Conservation (phyloP, 75 land plant species). For the Sequoia sempervirens region DNA sequence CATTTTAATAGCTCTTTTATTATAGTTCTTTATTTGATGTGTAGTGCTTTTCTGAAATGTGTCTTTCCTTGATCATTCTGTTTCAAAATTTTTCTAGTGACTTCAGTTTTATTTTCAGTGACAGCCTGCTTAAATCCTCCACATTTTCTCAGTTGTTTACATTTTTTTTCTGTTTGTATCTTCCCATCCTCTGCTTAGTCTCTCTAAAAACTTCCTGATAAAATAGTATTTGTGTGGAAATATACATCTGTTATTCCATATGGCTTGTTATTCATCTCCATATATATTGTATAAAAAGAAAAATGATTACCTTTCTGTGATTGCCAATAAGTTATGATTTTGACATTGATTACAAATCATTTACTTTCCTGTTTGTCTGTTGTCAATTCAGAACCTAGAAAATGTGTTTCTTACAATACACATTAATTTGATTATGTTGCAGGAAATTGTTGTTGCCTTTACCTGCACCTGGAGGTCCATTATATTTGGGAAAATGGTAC, state of each 20-base stretch:
- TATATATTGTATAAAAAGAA: background rate
- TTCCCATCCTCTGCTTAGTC: background rate
- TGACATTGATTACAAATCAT: background rate
- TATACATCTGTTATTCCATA: background rate
- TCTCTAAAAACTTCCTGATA: background rate
- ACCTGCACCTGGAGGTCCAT: slow-evolving; percentile 71
- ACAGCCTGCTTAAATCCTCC: background rate
- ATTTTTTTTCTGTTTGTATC: background rate
- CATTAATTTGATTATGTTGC: slow-evolving; percentile 9
- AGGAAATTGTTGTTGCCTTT: slow-evolving; percentile 81
- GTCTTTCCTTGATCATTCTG: background rate
- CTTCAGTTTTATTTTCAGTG: background rate
- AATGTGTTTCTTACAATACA: background rate
- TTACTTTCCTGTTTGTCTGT: slow-evolving; percentile 1
- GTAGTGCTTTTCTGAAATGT: background rate
- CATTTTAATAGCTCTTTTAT: background rate
- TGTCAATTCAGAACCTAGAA: slow-evolving; percentile 5
- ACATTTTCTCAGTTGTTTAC: background rate
- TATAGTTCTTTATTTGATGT: background rate
- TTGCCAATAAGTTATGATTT: background rate
- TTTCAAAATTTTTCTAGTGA: background rate
- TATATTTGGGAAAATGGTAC: slow-evolving; percentile 66
- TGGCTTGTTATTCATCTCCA: slow-evolving; percentile 3
- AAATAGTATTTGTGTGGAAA: background rate
- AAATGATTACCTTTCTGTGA: background rate